phyloP scores from a whole-genome alignment of 257 asterid genomes.

The Oldenlandia corymbosa region DNA sequence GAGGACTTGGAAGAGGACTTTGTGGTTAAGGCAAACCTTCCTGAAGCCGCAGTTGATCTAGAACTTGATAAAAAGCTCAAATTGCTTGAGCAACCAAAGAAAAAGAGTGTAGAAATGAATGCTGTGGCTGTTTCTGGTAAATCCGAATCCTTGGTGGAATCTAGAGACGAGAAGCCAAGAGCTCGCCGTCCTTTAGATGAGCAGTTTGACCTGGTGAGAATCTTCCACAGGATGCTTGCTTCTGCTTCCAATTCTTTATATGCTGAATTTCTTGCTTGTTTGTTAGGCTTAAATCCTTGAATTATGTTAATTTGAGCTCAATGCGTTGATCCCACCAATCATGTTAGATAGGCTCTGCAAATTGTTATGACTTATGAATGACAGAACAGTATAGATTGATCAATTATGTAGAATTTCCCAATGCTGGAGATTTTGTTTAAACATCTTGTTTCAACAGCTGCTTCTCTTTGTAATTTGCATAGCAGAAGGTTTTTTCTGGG shows the following conservation, averaged over 20 bases:
- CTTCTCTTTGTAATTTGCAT: background rate
- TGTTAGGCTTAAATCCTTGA: background rate
- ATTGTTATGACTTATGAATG: constrained; percentile 1
- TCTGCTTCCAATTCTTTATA: background rate
- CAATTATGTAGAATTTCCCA: background rate
- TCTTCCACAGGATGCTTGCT: background rate
- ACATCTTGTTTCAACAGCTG: background rate
- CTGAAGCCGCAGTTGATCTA: constrained; percentile 41
- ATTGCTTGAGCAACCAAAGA: constrained; percentile 16
- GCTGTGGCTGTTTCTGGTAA: constrained; percentile 20
- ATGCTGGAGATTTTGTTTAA: background rate
- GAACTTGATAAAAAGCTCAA: constrained; percentile 30
- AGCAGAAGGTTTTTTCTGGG: background rate
- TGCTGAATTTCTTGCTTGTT: background rate
- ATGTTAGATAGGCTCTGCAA: background rate
- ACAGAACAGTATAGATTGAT: background rate
- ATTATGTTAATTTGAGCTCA: background rate
- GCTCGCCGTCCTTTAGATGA: constrained; percentile 72
- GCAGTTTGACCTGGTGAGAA: constrained; percentile 77
- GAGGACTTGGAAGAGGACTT: constrained; percentile 96
- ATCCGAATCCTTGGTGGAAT: constrained; percentile 7
- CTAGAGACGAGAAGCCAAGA: constrained; percentile 41
- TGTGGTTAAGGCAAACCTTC: constrained; percentile 58
- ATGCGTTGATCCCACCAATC: background rate
- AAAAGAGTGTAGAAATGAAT: constrained; percentile 14